Evolutionary conservation across 805 yeast species (phyloP), one percentile per base, ranked within the genome.

Genomic region (Zygotorulaspora sp.): DNA sequence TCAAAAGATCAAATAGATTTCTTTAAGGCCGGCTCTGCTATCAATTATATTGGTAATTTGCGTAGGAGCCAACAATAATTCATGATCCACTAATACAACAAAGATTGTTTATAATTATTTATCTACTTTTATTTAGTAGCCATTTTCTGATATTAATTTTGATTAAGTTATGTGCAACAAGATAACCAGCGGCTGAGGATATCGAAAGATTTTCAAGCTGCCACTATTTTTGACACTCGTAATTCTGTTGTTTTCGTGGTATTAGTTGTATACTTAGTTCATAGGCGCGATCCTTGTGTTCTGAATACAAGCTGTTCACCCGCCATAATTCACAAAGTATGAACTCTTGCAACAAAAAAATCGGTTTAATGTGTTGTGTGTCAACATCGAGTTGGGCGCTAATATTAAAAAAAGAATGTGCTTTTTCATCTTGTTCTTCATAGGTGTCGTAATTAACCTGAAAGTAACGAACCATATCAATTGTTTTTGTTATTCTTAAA

Each of bases 11-110:
- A 92, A 71, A 72, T 92, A 38, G 94, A 84, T 48, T 92, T 90
- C 68, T 92, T 92, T 78, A 88, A 80, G 63, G 96, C 97, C 25
- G 98, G 98, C 37, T 84, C 95, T 38, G 98, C 98, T 21, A 88
- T 92, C 58, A 92, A 92, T 66, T 78, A 77, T 66, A 92, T 92
- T 59, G 90, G 94, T 50, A 72, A 77, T 52, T 62, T 67, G 60
- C 66, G 68, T 45, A 66, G 66, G 56, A 44, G 32, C 19, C 44
- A 40, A 20, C 34, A 32, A 21, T 43, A 33, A n/a, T n/a, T n/a
- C n/a, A n/a, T n/a, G n/a, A n/a, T n/a, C n/a, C n/a, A n/a, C n/a
- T n/a, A n/a, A n/a, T n/a, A n/a, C n/a, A n/a, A n/a, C n/a, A n/a
- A n/a, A n/a, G n/a, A n/a, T n/a, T n/a, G n/a, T n/a, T n/a, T n/a